Evolutionary conservation across 2,329 filamentous ascomycete genomes (phyloP), one percentile per base, ranked within the genome.

Genomic region (Fusarium agapanthi): DNA sequence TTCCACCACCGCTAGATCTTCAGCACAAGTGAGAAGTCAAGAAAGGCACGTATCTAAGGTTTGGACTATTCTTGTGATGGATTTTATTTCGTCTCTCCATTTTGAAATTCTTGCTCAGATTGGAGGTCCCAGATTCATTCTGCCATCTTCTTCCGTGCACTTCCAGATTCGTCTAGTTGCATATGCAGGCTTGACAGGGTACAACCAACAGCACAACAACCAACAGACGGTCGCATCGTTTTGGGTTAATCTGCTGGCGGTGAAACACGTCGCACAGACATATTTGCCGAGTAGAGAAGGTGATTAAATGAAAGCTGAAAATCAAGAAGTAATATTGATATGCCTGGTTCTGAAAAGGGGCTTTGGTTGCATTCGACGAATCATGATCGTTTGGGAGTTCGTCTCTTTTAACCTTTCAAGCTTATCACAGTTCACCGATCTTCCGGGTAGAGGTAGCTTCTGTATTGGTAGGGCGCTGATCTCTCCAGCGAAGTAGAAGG

Each of bases 51-150:
- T 12, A 22, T n/a, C 11, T 22, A 3, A 13, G 3, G 8, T 32
- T 1, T 3, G 8, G 7, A 12, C n/a, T 6, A 10, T n/a, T n/a
- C 0, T 10, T 13, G 3, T n/a, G 20, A 10, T 7, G 5, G 8
- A 0, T 11, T 15, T 10, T 2, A 14, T 22, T 0, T 35, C 10
- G 1, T 13, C 5, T 18, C 5, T 26, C 13, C 26, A 2, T 24
- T 18, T 20, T 13, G 0, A 5, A 5, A 18, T 18, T 11, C 11
- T 6, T 6, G 15, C 5, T 12, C 1, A 1, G 10, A 18, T 24
- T 43, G 7, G 0, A 43, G 11, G 3, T 12, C 1, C 10, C 8
- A 4, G 5, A 15, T 22, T 26, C 12, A 10, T 13, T 10, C 2
- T 12, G 3, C 7, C 18, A 12, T 12, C 11, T 5, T 9, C 2